phyloP scores from a whole-genome alignment of 257 asterid genomes.

The Solanum verrucosum region DNA sequence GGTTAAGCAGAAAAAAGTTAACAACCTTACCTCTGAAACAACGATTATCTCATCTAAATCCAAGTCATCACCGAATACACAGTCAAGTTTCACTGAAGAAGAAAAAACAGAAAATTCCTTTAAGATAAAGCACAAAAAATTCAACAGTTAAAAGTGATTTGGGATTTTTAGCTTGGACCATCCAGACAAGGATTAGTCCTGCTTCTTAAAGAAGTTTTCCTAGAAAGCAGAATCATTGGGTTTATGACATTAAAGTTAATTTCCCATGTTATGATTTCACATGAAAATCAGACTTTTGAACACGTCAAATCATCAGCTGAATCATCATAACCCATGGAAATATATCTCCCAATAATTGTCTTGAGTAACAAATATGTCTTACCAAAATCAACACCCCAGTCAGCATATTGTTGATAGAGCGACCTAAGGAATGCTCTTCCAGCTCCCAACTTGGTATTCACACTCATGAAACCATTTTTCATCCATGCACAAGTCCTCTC shows the following conservation, averaged over 20 bases:
- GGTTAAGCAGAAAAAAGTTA: background rate
- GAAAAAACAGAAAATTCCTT: conserved; percentile 4
- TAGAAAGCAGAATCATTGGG: background rate
- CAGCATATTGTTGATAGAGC: conserved; percentile 81
- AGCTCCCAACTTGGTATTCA: conserved; percentile 65
- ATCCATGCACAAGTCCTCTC: conserved; percentile 87
- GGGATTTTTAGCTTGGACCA: background rate
- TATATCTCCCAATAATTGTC: background rate
- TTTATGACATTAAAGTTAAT: background rate
- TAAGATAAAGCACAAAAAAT: background rate
- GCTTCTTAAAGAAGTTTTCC: background rate
- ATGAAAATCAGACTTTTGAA: background rate
- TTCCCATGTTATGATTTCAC: background rate
- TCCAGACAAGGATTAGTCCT: background rate
- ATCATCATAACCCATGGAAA: background rate
- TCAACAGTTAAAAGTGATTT: background rate
- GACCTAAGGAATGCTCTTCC: conserved; percentile 89
- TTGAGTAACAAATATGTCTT: background rate
- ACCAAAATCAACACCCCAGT: conserved; percentile 98
- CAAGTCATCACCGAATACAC: conserved; percentile 85
- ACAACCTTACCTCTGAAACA: conserved; percentile 62
- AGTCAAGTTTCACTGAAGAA: conserved; percentile 77
- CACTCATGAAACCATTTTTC: conserved; percentile 91
- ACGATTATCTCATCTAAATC: conserved; percentile 62
- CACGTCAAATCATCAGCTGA: background rate